phyloP scores from a whole-genome alignment of 768 basidiomycete species.

The Mycena galericulata region DNA sequence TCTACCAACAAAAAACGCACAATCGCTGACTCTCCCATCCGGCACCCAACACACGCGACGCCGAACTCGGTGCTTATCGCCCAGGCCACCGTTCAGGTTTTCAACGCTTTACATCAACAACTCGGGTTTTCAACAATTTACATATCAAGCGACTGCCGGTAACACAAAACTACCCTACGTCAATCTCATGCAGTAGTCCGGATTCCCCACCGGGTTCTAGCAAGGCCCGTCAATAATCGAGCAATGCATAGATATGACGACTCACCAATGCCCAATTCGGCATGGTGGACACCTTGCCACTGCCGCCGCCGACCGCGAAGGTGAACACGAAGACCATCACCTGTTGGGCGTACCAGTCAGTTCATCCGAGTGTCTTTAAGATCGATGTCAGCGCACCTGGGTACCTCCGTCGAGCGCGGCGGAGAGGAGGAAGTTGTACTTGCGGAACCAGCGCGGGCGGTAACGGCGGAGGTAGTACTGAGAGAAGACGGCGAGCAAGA shows the following conservation, averaged over 20 bases:
- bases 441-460: constrained; percentile 60
- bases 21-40: no score
- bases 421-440: constrained; percentile 56
- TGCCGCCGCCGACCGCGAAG: constrained; percentile 62
- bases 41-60: no score
- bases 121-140: no score
- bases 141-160: no score
- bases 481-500: constrained; percentile 56
- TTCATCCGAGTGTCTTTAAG: constrained; percentile 49
- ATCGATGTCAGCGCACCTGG: constrained; percentile 43
- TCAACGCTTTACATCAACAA: no score
- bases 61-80: no score
- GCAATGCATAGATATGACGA: not conserved
- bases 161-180: not conserved
- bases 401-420: constrained; percentile 53
- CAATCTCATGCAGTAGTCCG: constrained; percentile 12
- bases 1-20: no score
- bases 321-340: constrained; percentile 68
- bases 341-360: constrained; percentile 58
- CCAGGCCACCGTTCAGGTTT: no score
- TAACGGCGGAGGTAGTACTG: constrained; percentile 60
- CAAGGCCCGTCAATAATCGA: not conserved
- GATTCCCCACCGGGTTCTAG: constrained; percentile 14
- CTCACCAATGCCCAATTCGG: constrained; percentile 55
- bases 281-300: constrained; percentile 51